Evolutionary conservation across 805 yeast species (phyloP), one percentile per base, ranked within the genome.

Genomic region (Wickerhamomyces bovis): DNA sequence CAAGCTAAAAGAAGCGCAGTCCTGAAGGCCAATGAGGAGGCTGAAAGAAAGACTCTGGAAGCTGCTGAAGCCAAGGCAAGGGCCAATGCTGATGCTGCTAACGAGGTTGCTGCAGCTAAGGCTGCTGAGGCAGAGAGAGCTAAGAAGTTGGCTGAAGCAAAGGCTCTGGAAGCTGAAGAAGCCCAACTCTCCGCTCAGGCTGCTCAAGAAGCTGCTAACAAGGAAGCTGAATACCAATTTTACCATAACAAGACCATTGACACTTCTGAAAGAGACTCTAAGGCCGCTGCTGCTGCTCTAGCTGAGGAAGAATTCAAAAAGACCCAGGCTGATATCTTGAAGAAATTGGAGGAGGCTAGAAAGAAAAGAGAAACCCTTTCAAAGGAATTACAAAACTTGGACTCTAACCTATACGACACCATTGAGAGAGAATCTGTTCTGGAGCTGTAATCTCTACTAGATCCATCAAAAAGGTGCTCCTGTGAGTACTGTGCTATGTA

Each of bases 331-430:
- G 46, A 38, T 6, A 39, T 57, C 15, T 18, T 45, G 30, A 48
- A 43, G 15, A 56, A 54, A 44, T 44, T 57, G 22, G 52, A 49
- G 33, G 56, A 47, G 8, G 58, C 61, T 1, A 56, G 43, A 43
- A 41, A 42, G 43, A 47, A 50, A 30, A 55, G 56, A 48, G 57
- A 53, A 41, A 25, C 43, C 10, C 43, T 57, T 13, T 41, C 55
- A 1, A 41, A 48, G 6, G 56, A 53, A 21, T 47, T 58, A 20
- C 43, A 49, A n/a, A 42, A 46, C 8, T 19, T 48, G 16, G 52
- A 48, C 11, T 10, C 43, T 31, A 46, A 47, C 19, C 43, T 42
- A 6, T 57, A 53, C 33, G 56, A 53, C 15, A 43, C 51, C 9
- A 28, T 53, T 36, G 57, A 55, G 38, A 52, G 48, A 26, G 56